Evolutionary conservation across 495 filamentous ascomycete species (phyloP).

Genomic region (Podospora pseudopauciseta): DNA sequence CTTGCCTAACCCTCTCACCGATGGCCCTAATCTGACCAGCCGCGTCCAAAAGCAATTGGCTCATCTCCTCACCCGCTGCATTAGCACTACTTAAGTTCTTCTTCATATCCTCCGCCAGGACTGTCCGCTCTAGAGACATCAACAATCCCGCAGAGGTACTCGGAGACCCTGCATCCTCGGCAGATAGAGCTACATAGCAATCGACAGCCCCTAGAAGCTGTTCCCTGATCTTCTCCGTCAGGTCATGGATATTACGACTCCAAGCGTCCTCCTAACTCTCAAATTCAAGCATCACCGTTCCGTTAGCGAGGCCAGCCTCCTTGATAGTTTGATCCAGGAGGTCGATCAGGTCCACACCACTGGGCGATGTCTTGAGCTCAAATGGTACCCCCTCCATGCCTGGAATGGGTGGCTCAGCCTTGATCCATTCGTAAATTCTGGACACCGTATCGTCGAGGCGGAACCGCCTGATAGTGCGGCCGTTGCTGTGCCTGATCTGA

Average conservation of each 20-base stretch:
- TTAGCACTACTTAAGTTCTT: too few species aligned
- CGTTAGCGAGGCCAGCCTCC: constrained; percentile 83
- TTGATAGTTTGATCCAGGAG: constrained; percentile 66
- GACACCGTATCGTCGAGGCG: constrained; percentile 71
- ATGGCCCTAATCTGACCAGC: too few species aligned
- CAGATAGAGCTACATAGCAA: too few species aligned
- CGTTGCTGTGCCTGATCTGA: constrained; percentile 80
- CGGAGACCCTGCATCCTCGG: too few species aligned
- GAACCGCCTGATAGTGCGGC: constrained; percentile 80
- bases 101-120: too few species aligned
- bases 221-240: neutral
- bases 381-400: constrained; percentile 76
- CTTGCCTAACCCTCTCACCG: too few species aligned
- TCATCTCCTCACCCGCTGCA: too few species aligned
- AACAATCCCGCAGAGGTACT: too few species aligned
- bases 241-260: neutral
- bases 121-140: too few species aligned
- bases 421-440: constrained; percentile 93
- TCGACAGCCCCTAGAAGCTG: neutral
- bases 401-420: constrained; percentile 65
- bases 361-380: constrained; percentile 67
- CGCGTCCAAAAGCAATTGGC: too few species aligned
- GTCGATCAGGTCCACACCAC: constrained; percentile 79
- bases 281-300: constrained; percentile 89
- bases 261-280: constrained; percentile 52